Conservation (phyloP, 768 basidiomycete species). For the Lepiota venenata region DNA sequence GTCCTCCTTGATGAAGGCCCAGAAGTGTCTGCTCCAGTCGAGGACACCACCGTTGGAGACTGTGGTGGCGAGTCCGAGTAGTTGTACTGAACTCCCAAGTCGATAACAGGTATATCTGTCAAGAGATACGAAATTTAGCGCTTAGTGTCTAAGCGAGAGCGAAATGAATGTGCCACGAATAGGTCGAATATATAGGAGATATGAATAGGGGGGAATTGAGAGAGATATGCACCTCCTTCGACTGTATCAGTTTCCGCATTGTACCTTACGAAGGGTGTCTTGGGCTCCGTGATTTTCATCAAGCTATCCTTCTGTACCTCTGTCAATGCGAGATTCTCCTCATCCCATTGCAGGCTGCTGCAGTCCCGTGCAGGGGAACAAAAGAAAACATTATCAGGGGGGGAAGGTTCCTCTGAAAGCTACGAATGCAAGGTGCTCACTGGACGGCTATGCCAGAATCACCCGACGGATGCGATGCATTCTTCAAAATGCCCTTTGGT, state of each 20-base stretch:
- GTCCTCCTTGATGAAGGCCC: slow-evolving; percentile 72
- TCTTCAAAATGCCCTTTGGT: slow-evolving; percentile 90
- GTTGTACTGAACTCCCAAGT: slow-evolving; percentile 46
- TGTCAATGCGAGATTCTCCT: slow-evolving; percentile 87
- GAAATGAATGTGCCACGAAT: neutral
- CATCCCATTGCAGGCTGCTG: slow-evolving; percentile 89
- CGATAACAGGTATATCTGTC: slow-evolving; percentile 83
- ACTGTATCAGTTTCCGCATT: slow-evolving; percentile 82
- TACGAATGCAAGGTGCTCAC: slow-evolving; percentile 32
- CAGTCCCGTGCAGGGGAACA: slow-evolving; percentile 8
- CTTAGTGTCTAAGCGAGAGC: neutral
- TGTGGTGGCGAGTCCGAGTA: slow-evolving; percentile 25
- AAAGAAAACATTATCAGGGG: neutral
- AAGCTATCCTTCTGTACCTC: slow-evolving; percentile 93
- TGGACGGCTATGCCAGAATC: slow-evolving; percentile 33
- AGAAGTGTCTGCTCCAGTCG: slow-evolving; percentile 58
- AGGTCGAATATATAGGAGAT: neutral
- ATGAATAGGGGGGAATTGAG: neutral
- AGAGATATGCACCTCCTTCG: slow-evolving; percentile 64
- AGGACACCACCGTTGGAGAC: slow-evolving; percentile 42
- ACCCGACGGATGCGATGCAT: slow-evolving; percentile 50
- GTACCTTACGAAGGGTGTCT: slow-evolving; percentile 94
- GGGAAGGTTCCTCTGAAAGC: neutral
- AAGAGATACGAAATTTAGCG: neutral
- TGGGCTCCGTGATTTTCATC: slow-evolving; percentile 99